These are phyloP conservation scores for Eragrostis nindensis DNA, from an alignment of 176 grass and related monocot genomes.

Conservation along the genomic window DNA sequence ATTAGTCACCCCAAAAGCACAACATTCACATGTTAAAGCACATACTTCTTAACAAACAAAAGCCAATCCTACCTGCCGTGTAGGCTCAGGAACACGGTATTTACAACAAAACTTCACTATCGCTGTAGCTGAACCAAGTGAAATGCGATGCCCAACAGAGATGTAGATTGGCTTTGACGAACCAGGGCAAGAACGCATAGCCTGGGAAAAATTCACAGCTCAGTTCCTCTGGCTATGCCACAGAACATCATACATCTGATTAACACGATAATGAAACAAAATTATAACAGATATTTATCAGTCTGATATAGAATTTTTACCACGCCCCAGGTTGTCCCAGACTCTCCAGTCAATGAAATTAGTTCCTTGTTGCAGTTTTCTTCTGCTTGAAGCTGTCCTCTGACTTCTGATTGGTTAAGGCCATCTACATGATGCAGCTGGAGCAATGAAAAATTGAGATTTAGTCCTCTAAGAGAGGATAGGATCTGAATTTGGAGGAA, in stretches of 20 bases:
- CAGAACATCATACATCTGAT: background rate
- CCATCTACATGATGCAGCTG: slow-evolving; percentile 95
- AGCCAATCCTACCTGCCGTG: slow-evolving; percentile 62
- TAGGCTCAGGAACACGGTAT: slow-evolving; percentile 88
- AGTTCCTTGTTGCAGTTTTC: slow-evolving; percentile 59
- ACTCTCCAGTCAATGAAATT: slow-evolving; percentile 66
- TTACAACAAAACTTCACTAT: slow-evolving; percentile 66
- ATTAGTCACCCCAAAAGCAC: slow-evolving; percentile 5
- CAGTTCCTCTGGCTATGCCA: background rate
- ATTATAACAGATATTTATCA: background rate
- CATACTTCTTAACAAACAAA: slow-evolving; percentile 3
- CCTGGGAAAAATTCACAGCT: slow-evolving; percentile 46
- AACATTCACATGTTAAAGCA: background rate
- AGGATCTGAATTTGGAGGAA: background rate
- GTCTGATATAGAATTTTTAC: slow-evolving; percentile 45
- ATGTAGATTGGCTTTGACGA: slow-evolving; percentile 79
- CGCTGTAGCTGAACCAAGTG: slow-evolving; percentile 61
- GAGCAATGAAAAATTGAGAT: slow-evolving; percentile 16
- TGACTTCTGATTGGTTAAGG: slow-evolving; percentile 72
- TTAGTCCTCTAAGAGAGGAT: slow-evolving; percentile 17
- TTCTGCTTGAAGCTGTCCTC: slow-evolving; percentile 56
- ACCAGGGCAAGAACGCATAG: slow-evolving; percentile 53
- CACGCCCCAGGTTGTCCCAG: slow-evolving; percentile 72
- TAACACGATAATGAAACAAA: background rate
- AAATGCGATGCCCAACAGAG: slow-evolving; percentile 84